Evolutionary conservation across 768 basidiomycete genomes (phyloP).

Genomic region (Mycena capillaripes): DNA sequence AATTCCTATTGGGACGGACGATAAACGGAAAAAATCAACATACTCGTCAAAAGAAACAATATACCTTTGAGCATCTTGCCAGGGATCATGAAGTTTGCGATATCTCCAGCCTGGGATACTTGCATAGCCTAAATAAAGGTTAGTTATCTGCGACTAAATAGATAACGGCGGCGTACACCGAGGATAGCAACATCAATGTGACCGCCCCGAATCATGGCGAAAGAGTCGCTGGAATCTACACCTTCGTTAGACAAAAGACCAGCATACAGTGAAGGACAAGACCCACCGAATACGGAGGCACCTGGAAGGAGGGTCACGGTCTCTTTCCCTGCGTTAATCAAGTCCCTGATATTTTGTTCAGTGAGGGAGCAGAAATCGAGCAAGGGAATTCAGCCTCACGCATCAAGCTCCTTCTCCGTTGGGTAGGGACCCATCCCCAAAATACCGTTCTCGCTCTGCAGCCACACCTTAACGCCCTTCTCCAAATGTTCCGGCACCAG

Average conservation of each 20-base stretch:
- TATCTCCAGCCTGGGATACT: conserved; percentile 92
- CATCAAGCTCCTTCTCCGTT: conserved; percentile 81
- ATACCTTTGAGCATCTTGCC: conserved; percentile 90
- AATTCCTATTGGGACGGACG: conserved; percentile 68
- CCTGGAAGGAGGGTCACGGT: conserved; percentile 94
- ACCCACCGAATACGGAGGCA: conserved; percentile 89
- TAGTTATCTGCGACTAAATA: conserved; percentile 8
- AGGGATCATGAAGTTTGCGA: conserved; percentile 99
- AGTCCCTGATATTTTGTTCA: conserved; percentile 67
- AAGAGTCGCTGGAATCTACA: conserved; percentile 91
- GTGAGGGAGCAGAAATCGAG: conserved; percentile 3
- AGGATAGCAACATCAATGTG: conserved; percentile 95
- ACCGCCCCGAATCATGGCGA: conserved; percentile 98
- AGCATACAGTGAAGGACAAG: not conserved
- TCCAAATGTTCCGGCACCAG: conserved; percentile 86
- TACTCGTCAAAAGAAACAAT: no score
- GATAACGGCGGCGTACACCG: conserved; percentile 69
- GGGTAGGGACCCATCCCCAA: conserved; percentile 94
- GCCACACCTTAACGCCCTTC: conserved; percentile 84
- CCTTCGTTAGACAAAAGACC: conserved; percentile 22
- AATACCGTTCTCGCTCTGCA: conserved; percentile 94
- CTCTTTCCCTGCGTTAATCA: conserved; percentile 96
- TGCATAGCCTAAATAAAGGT: conserved; percentile 85
- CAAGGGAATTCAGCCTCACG: conserved; percentile 63
- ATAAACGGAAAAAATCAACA: conserved; percentile 22